Percentiles rank a stretch among this genome's conserved stretches.
Conservation (phyloP, 208 protist species). For the Baffinella frigidus region DNA sequence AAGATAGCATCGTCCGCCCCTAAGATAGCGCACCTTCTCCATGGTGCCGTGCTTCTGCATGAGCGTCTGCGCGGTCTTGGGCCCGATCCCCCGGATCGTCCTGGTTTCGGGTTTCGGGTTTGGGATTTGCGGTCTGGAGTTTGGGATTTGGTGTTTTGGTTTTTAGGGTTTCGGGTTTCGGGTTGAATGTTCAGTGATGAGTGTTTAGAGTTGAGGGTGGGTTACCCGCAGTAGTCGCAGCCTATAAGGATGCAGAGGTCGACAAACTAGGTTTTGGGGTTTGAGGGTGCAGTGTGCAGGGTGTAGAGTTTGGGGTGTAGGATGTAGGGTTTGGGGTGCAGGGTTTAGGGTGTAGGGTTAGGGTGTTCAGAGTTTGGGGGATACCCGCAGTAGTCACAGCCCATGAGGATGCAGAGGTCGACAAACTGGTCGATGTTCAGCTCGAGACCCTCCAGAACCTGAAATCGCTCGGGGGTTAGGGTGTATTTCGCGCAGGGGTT, state of each 20-base stretch:
- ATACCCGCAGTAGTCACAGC: constrained; percentile 99
- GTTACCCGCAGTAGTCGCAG: constrained; percentile 98
- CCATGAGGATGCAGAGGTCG: constrained; percentile 92
- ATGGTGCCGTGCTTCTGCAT: constrained; percentile 3
- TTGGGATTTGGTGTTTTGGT: too few species aligned
- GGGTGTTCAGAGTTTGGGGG: neutral
- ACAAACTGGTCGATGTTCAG: constrained; percentile 79
- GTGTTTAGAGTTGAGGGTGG: neutral
- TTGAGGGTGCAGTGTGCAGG: neutral
- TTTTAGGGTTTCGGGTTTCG: too few species aligned
- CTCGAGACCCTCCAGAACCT: constrained; percentile 77
- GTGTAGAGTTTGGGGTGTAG: neutral
- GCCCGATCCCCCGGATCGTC: constrained; percentile 81
- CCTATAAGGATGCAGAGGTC: constrained; percentile 93
- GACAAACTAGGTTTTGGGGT: neutral
- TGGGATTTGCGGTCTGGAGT: too few species aligned
- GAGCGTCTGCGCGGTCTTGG: neutral
- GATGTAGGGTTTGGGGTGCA: neutral
- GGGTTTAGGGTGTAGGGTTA: neutral
- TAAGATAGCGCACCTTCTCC: too few species aligned
- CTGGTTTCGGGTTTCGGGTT: too few species aligned
- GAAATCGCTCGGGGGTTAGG: too few species aligned
- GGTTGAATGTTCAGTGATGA: too few species aligned
- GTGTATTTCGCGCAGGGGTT: too few species aligned
- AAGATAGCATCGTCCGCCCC: too few species aligned